Evolutionary conservation across 768 basidiomycete genomes (phyloP).

Genomic region (Neoboletus subvelutipes): DNA sequence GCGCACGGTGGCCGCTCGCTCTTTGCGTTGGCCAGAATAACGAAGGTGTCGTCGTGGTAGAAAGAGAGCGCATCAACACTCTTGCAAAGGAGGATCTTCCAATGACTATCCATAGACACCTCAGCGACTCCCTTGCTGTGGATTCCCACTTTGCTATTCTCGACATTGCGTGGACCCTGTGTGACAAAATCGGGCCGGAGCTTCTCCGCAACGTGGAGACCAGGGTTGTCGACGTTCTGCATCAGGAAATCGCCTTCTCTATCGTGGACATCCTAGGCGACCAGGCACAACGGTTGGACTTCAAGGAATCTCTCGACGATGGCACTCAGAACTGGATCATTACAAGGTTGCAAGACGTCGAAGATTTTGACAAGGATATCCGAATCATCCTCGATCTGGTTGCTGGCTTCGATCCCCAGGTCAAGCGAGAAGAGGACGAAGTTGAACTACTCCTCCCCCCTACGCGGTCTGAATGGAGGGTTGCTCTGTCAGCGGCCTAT

Average conservation of each 20-base stretch:
- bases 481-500: constrained; percentile 63
- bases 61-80: constrained; percentile 73
- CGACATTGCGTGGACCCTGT: constrained; percentile 61
- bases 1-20: constrained; percentile 76
- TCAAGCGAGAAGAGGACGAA: constrained; percentile 79
- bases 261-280: constrained; percentile 74
- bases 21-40: constrained; percentile 47
- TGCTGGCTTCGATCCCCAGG: constrained; percentile 64
- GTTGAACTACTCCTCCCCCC: constrained; percentile 52
- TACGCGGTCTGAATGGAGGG: constrained; percentile 59
- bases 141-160: constrained; percentile 59
- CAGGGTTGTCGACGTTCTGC: constrained; percentile 60
- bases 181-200: constrained; percentile 57
- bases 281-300: constrained; percentile 51
- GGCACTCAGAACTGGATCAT: constrained; percentile 59
- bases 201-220: constrained; percentile 57
- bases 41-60: constrained; percentile 58
- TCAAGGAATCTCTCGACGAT: constrained; percentile 59
- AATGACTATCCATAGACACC: constrained; percentile 52
- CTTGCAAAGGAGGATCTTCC: constrained; percentile 68
- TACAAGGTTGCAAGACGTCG: constrained; percentile 55
- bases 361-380: constrained; percentile 55
- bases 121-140: constrained; percentile 43
- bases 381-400: constrained; percentile 65
- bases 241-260: constrained; percentile 77